Conservation (phyloP, 1,139 yeast species). For the Zygoascus sp. region DNA sequence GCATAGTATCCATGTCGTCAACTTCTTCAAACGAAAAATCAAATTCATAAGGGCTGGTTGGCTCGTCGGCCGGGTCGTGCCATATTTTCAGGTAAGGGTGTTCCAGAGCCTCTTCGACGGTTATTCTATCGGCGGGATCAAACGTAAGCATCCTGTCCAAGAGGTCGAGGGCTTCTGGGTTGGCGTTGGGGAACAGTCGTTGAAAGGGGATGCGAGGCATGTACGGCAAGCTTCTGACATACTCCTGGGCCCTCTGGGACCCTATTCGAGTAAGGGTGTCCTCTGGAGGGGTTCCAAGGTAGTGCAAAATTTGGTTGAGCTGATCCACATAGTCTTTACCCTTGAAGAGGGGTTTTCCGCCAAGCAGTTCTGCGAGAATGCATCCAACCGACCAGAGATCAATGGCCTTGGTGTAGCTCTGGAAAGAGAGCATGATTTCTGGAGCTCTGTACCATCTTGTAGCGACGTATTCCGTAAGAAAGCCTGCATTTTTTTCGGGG, state of each 20-base stretch:
- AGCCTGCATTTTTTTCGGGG: constrained; percentile 83
- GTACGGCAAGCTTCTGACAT: constrained; percentile 78
- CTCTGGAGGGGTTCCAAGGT: constrained; percentile 88
- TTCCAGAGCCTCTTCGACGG: constrained; percentile 81
- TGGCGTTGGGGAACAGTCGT: constrained; percentile 74
- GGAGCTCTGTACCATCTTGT: constrained; percentile 99
- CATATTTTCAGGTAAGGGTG: constrained; percentile 89
- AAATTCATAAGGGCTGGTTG: constrained; percentile 74
- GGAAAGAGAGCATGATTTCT: constrained; percentile 90
- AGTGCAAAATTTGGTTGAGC: constrained; percentile 76
- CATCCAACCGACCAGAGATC: constrained; percentile 98
- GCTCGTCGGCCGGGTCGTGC: constrained; percentile 97
- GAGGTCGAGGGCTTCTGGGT: constrained; percentile 80
- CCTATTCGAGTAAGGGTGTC: constrained; percentile 80
- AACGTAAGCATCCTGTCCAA: constrained; percentile 77
- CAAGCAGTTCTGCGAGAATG: constrained; percentile 86
- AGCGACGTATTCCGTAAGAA: constrained; percentile 93
- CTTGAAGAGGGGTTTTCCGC: constrained; percentile 87
- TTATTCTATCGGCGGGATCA: constrained; percentile 81
- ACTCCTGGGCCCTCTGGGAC: constrained; percentile 85
- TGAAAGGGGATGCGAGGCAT: constrained; percentile 78
- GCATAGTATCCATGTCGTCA: constrained; percentile 75
- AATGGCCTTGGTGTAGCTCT: constrained; percentile 90
- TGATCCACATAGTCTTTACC: constrained; percentile 97
- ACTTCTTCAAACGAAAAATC: constrained; percentile 88